These are phyloP conservation scores for Daldinia loculata DNA, from an alignment of 495 filamentous ascomycete species.

Conservation along the genomic window DNA sequence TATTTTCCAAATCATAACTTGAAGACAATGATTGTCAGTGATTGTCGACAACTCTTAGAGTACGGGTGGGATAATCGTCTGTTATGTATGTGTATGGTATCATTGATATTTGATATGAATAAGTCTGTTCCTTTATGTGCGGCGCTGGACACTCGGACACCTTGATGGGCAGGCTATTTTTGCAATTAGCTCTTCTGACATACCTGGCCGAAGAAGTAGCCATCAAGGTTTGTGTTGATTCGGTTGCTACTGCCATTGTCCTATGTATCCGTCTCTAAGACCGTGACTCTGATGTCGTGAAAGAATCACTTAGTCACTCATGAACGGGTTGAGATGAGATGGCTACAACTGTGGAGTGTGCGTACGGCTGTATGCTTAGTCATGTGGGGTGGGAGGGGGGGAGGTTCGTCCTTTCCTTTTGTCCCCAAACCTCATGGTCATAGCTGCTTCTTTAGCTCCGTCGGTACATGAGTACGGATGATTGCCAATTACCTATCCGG, in stretches of 20 bases:
- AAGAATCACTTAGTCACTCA: background rate
- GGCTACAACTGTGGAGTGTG: background rate
- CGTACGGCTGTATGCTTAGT: background rate
- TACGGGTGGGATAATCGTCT: background rate
- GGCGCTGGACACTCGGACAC: background rate
- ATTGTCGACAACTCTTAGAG: too few relatives aligned
- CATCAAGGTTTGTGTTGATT: background rate
- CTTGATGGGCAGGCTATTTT: background rate
- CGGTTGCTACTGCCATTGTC: background rate
- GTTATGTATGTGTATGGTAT: background rate
- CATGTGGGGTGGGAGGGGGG: too few relatives aligned
- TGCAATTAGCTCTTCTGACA: background rate
- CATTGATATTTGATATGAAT: background rate
- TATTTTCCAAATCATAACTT: background rate
- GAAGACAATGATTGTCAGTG: background rate
- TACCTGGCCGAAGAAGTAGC: background rate
- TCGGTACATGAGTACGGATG: background rate
- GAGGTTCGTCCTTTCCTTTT: background rate
- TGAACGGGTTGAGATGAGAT: background rate
- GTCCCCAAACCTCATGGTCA: background rate
- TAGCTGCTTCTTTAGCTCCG: background rate
- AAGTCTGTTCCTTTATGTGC: background rate
- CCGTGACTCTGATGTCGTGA: background rate
- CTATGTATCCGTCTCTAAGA: background rate
- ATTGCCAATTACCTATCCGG: background rate